These are phyloP conservation scores for Microbotryum intermedium DNA, from an alignment of 1,284 basidiomycete species.

Conservation along the genomic window DNA sequence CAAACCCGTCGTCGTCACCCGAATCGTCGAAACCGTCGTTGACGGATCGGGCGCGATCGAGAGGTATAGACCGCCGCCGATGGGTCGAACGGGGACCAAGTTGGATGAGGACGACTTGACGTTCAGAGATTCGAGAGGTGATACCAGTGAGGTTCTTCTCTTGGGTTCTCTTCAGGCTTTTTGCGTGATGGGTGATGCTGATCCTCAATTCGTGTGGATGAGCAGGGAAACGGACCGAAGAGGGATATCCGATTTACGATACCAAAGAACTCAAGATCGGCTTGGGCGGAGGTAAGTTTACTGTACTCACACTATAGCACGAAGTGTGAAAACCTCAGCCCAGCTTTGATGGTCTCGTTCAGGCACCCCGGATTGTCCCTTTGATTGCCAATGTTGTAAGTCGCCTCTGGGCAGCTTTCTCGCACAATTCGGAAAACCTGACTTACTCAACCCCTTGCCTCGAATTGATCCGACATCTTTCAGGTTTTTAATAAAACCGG, in stretches of 20 bases:
- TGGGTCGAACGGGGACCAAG: not conserved
- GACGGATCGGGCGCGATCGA: constrained; percentile 20
- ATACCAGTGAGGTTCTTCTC: not conserved
- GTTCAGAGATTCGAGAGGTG: constrained; percentile 26
- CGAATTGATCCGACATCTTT: too few relatives aligned
- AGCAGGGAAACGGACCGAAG: constrained; percentile 32
- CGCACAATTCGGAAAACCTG: too few relatives aligned
- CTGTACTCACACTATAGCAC: not conserved
- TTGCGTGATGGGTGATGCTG: too few relatives aligned
- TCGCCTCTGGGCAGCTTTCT: not conserved
- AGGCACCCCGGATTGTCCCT: constrained; percentile 32
- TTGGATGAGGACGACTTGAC: constrained; percentile 18
- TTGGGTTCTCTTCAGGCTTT: not conserved
- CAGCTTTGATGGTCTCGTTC: too few relatives aligned
- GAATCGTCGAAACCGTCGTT: constrained; percentile 4
- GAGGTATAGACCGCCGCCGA: constrained; percentile 8
- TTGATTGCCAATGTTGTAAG: constrained; percentile 34
- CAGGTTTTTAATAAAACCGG: too few relatives aligned
- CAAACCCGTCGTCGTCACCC: too few relatives aligned
- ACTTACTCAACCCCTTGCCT: too few relatives aligned
- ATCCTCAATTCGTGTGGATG: not conserved
- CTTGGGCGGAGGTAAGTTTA: constrained; percentile 22
- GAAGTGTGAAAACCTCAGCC: not conserved
- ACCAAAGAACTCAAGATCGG: constrained; percentile 32
- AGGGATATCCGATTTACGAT: constrained; percentile 33